Evolutionary conservation across 2,329 filamentous ascomycete genomes (phyloP), one percentile per base, ranked within the genome.

Genomic region (Emericellopsis atlantica): DNA sequence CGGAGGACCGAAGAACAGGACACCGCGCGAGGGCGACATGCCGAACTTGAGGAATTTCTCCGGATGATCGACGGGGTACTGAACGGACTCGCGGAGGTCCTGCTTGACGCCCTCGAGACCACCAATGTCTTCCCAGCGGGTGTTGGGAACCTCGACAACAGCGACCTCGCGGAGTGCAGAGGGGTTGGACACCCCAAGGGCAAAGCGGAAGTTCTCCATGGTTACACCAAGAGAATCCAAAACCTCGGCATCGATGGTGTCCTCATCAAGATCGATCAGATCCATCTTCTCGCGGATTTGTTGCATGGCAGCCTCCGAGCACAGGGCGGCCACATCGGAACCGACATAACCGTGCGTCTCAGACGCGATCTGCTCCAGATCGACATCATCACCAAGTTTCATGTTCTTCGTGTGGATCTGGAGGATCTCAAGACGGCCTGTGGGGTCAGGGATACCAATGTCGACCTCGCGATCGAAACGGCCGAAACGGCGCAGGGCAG

Each of bases 221-320:
- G 92, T 98, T 38, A 98, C 92, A 61, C 92, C 92, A 37, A 98
- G 80, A 36, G 92, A 96, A 67, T 98, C 92, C 41, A 98, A 78
- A 40, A 98, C 92, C 70, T 98, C 92, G 24, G 92, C 92, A 55
- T 98, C 92, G 48, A 98, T 98, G 46, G 92, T 98, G 58, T 98
- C 92, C 69, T 98, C 92, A 49, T 98, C 92, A 29, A 98, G 76
- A 65, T 98, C 92, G 52, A 98, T 98, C 49, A 98, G 78, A 60
- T 98, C 92, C 92, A 98, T 98, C 83, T 98, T 98, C 70, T 98
- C 92, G 70, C 92, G 90, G 65, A 98, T 98, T 70, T 98, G 92
- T 66, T 98, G 92, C 92, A 98, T 98, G 48, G 92, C 92, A 59
- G 92, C 92, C 68, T 98, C 92, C 6, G 92, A 98, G 70, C 92